Base-by-base conservation (phyloP, 768 basidiomycete species). In the Suillus lakei region DNA sequence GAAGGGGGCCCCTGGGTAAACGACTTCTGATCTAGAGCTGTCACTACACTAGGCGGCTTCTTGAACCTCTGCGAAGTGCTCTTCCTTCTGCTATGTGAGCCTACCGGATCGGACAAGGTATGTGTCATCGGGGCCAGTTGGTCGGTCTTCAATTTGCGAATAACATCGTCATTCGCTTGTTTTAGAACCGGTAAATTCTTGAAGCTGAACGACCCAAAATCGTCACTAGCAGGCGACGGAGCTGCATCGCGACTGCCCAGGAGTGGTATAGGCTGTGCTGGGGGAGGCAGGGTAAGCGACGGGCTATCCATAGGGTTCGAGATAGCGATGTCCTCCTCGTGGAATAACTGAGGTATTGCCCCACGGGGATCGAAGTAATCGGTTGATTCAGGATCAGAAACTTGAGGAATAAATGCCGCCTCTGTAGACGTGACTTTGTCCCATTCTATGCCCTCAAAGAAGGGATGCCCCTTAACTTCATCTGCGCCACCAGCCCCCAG, bases 341-440 rank as follows among this genome's bases (percentile, higher is more conserved):
- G 91, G 85, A 99, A 98, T 41, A 93, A 80, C 73, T 95, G 93
- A 36, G 91, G 88, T 51, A 93, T 88, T 18, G 97, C 97, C 4
- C 98, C 98, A 51, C 98, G 90, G 66, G 96, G 88, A 79, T 99
- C 98, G 72, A 99, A 99, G 80, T 99, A 99, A 76, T 99, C 98
- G n/a, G 98, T 99, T 26, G 95, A 97, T 79, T 98, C 96, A 5
- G 96, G 96, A 77, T 99, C 96, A 16, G 91, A 87, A 39, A 98
- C 88, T 73, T 96, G 92, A 55, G 98, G 98, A 60, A 99, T 95
- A 80, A 99, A 99, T 38, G 91, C 93, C 12, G 96, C 95, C 78
- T 97, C 92, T 6, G 89, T 87, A 9, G 88, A 88, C 9, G 93
- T 93, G 62, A 99, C 89, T 65, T 91, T 91, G 64, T 93, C 88